These are phyloP conservation scores for Sporothrix brasiliensis DNA, from an alignment of 2,329 filamentous ascomycete genomes.

Conservation along the genomic window DNA sequence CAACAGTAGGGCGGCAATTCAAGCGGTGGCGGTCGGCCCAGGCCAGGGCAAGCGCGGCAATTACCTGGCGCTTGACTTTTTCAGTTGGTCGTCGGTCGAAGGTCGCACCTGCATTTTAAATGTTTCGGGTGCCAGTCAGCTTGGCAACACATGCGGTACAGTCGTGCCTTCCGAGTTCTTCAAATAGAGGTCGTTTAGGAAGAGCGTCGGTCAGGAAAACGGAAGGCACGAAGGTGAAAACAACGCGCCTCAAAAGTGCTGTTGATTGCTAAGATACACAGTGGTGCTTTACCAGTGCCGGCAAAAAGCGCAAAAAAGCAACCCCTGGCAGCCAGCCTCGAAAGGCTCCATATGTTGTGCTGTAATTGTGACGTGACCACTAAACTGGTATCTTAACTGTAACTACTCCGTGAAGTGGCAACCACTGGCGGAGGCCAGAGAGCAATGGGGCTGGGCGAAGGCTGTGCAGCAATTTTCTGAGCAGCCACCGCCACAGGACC, in stretches of 20 bases:
- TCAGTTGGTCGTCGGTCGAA: not conserved
- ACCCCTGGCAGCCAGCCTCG: not conserved
- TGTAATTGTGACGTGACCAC: not conserved
- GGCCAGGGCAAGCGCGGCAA: conserved; percentile 19
- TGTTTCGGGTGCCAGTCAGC: conserved; percentile 1
- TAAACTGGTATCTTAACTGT: no score
- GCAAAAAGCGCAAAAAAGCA: conserved; percentile 1
- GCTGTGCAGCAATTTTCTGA: conserved; percentile 3
- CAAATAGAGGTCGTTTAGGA: no score
- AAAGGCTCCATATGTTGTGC: not conserved
- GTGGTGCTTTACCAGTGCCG: not conserved
- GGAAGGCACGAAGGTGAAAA: not conserved
- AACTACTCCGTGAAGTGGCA: not conserved
- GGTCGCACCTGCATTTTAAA: conserved; percentile 8
- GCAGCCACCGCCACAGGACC: conserved; percentile 3
- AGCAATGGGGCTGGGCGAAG: conserved; percentile 15
- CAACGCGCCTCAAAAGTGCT: not conserved
- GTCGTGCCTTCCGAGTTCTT: not conserved
- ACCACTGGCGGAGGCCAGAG: not conserved
- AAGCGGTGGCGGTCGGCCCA: conserved; percentile 1
- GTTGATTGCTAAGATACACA: not conserved
- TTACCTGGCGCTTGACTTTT: not conserved
- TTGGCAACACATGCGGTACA: not conserved
- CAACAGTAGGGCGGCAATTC: conserved; percentile 10
- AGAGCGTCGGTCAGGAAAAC: conserved; percentile 1